A percentile compares a stretch with the other conserved stretches of the same genome.
These are phyloP conservation scores for Apiospora sp. DNA, from an alignment of 2,329 filamentous ascomycete genomes.

Conservation along the genomic window DNA sequence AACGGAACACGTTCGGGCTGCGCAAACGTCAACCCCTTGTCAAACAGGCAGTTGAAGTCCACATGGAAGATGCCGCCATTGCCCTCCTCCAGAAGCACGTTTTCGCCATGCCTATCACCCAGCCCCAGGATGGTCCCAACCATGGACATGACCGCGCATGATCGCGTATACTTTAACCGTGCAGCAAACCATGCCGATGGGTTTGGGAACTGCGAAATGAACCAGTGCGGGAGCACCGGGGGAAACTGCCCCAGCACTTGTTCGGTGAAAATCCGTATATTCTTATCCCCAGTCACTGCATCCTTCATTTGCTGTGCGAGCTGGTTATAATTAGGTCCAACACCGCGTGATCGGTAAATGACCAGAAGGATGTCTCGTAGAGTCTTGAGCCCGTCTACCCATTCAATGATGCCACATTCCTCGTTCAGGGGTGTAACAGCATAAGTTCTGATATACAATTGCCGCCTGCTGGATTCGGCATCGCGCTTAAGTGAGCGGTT, in stretches of 20 bases:
- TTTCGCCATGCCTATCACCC: conserved; percentile 95
- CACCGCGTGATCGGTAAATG: conserved; percentile 78
- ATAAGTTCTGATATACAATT: conserved; percentile 96
- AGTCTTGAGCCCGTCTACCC: conserved; percentile 95
- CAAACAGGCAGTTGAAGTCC: conserved; percentile 99
- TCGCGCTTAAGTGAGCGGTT: conserved; percentile 93
- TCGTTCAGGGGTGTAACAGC: conserved; percentile 96
- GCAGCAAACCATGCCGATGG: conserved; percentile 92
- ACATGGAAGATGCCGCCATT: conserved; percentile 96
- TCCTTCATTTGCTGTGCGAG: conserved; percentile 71
- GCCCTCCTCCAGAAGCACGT: conserved; percentile 92
- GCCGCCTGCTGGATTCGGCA: conserved; percentile 86
- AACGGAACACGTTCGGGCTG: conserved; percentile 96
- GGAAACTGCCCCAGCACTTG: conserved; percentile 73
- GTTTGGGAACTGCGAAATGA: conserved; percentile 92
- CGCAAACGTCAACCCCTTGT: conserved; percentile 94
- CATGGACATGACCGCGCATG: conserved; percentile 99
- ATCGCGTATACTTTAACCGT: conserved; percentile 87
- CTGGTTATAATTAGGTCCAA: conserved; percentile 73
- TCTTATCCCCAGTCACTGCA: conserved; percentile 63
- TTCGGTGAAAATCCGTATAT: conserved; percentile 76
- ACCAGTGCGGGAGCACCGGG: conserved; percentile 91
- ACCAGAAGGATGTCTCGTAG: conserved; percentile 88
- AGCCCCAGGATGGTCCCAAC: conserved; percentile 93
- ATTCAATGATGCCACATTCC: conserved; percentile 97